Evolutionary conservation across 2,329 filamentous ascomycete species (phyloP).

Genomic region (Westerdykella sp.): DNA sequence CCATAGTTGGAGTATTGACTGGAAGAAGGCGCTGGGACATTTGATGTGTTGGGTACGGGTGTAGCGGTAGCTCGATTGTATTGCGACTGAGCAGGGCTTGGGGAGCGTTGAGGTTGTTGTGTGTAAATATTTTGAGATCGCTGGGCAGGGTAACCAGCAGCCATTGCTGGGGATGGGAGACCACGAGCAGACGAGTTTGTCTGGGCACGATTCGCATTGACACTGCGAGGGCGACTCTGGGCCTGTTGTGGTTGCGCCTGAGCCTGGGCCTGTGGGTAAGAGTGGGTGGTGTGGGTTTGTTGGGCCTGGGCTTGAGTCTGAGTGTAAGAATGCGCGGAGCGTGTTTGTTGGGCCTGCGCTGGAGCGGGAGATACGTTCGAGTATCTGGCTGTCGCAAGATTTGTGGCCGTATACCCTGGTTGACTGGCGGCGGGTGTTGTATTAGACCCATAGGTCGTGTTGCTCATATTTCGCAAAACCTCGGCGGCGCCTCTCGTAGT

Average conservation of each 20-base stretch:
- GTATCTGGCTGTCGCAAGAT: conserved; percentile 16
- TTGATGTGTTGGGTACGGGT: conserved; percentile 6
- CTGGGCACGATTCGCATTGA: conserved; percentile 21
- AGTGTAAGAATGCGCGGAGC: not conserved
- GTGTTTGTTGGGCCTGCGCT: conserved; percentile 15
- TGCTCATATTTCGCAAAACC: conserved; percentile 31
- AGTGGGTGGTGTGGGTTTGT: conserved; percentile 6
- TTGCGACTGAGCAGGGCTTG: conserved; percentile 23
- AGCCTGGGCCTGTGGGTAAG: conserved; percentile 15
- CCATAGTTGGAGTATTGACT: conserved; percentile 18
- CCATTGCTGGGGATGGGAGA: conserved; percentile 18
- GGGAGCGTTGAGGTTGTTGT: conserved; percentile 24
- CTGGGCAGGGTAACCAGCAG: conserved; percentile 23
- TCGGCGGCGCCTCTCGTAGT: conserved; percentile 28
- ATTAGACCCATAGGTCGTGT: conserved; percentile 17
- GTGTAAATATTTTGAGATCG: conserved; percentile 16
- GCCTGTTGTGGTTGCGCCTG: conserved; percentile 9
- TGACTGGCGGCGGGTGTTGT: conserved; percentile 11
- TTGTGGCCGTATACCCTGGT: conserved; percentile 18
- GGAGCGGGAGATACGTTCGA: conserved; percentile 5
- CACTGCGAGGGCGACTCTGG: conserved; percentile 16
- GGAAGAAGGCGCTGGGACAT: conserved; percentile 7
- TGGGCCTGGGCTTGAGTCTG: conserved; percentile 1
- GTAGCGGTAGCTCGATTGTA: conserved; percentile 14
- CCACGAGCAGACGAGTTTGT: conserved; percentile 10